phyloP scores from a whole-genome alignment of 176 grass and related monocot genomes.

The Ampelocalamus luodianensis region DNA sequence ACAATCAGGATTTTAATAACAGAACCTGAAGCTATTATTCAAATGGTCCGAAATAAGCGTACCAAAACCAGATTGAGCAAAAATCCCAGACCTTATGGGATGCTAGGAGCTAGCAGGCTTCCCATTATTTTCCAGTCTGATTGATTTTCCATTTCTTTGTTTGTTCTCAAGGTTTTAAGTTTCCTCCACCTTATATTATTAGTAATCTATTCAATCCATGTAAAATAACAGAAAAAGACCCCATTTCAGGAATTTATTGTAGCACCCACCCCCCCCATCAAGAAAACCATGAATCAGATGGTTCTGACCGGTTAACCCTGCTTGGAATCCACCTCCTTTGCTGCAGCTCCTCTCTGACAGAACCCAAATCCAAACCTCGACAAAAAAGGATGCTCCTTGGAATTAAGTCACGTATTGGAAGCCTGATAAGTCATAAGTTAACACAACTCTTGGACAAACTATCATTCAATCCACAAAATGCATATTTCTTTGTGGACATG shows the following conservation, averaged over 20 bases:
- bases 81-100: neutral
- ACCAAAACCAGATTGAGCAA: neutral
- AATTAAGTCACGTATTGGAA: neutral
- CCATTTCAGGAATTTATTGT: conserved; percentile 25
- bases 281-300: conserved; percentile 26
- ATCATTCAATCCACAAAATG: neutral
- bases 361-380: conserved; percentile 36
- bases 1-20: neutral
- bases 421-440: neutral
- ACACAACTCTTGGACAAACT: neutral
- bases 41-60: neutral
- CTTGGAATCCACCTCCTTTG: conserved; percentile 10
- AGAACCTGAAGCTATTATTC: neutral
- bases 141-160: conserved; percentile 13
- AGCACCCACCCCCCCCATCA: neutral
- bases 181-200: conserved; percentile 9
- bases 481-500: neutral
- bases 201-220: conserved; percentile 12
- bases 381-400: neutral
- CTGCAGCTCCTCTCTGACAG: neutral
- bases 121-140: neutral
- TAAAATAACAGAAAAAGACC: conserved; percentile 26
- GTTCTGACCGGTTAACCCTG: conserved; percentile 13
- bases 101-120: neutral
- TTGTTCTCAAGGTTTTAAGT: conserved; percentile 22